phyloP scores from a whole-genome alignment of 208 protist species.

The Kentomonas sorsogonicus region DNA sequence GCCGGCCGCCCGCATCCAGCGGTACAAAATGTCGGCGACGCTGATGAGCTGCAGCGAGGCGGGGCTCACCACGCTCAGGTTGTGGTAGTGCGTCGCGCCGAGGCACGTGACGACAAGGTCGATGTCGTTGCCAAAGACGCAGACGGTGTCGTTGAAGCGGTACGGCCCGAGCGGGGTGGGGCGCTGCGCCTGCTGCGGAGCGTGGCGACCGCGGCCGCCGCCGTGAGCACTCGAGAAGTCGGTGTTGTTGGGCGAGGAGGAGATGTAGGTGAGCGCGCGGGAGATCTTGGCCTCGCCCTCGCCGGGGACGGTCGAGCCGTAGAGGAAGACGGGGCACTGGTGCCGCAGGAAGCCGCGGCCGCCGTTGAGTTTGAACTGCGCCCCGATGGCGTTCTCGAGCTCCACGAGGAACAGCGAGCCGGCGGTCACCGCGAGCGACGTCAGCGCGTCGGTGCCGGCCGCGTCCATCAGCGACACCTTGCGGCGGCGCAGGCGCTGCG shows the following conservation, averaged over 20 bases:
- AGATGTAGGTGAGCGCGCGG: constrained; percentile 61
- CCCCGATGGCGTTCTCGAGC: constrained; percentile 77
- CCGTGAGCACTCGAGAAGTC: not conserved
- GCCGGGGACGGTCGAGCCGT: constrained; percentile 71
- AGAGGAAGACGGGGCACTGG: constrained; percentile 60
- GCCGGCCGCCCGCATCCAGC: constrained; percentile 56
- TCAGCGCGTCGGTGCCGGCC: constrained; percentile 29
- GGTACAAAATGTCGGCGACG: constrained; percentile 69
- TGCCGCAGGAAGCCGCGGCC: constrained; percentile 56
- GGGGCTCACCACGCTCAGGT: constrained; percentile 69
- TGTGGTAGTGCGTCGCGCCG: constrained; percentile 75
- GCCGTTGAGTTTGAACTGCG: constrained; percentile 56
- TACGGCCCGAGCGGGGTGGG: constrained; percentile 22
- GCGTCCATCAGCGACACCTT: constrained; percentile 53
- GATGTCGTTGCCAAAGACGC: constrained; percentile 82
- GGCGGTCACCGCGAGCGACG: constrained; percentile 67
- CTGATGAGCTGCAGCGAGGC: constrained; percentile 77
- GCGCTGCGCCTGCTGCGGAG: no score
- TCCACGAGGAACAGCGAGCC: constrained; percentile 82
- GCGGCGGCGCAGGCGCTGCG: constrained; percentile 72
- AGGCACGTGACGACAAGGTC: constrained; percentile 81
- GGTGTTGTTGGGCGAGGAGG: constrained; percentile 4
- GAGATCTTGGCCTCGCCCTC: constrained; percentile 85
- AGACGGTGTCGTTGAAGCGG: constrained; percentile 61
- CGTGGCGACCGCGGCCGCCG: not conserved